Evolutionary conservation across 2,329 filamentous ascomycete genomes (phyloP).

Genomic region (Colletotrichum magnum): DNA sequence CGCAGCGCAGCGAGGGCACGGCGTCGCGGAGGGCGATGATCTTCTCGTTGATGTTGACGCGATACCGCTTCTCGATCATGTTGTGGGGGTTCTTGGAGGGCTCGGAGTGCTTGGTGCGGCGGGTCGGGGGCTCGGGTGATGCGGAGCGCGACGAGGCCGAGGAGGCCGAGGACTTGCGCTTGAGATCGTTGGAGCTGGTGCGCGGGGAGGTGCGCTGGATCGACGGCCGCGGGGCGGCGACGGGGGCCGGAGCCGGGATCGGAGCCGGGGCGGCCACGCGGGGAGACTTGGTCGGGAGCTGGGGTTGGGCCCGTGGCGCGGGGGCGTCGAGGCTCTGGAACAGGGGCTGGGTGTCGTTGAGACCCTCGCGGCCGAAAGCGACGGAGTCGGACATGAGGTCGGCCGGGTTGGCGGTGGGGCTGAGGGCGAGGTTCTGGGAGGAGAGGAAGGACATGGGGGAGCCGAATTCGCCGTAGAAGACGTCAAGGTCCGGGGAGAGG

Average conservation of each 20-base stretch:
- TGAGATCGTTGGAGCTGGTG: slow-evolving; percentile 45
- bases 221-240: slow-evolving; percentile 6
- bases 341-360: slow-evolving; percentile 46
- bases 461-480: slow-evolving; percentile 50
- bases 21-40: slow-evolving; percentile 82
- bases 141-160: slow-evolving; percentile 51
- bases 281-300: slow-evolving; percentile 10
- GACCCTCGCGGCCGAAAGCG: slow-evolving; percentile 44
- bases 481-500: slow-evolving; percentile 47
- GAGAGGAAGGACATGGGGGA: slow-evolving; percentile 46
- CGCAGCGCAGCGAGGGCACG: slow-evolving; percentile 64
- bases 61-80: slow-evolving; percentile 88
- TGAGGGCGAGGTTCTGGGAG: slow-evolving; percentile 46
- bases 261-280: slow-evolving; percentile 11
- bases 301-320: slow-evolving; percentile 6
- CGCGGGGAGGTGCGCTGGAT: slow-evolving; percentile 39
- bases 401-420: slow-evolving; percentile 53
- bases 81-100: slow-evolving; percentile 86
- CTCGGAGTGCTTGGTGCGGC: slow-evolving; percentile 48
- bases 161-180: slow-evolving; percentile 51
- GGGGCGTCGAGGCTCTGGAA: slow-evolving; percentile 43
- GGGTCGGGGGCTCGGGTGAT: slow-evolving; percentile 55
- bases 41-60: slow-evolving; percentile 87
- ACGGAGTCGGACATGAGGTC: slow-evolving; percentile 46
- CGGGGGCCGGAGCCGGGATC: slow-evolving; percentile 13